Conservation (phyloP, 371 early-diverging fungal species). For the Sporodiniella umbellata region DNA sequence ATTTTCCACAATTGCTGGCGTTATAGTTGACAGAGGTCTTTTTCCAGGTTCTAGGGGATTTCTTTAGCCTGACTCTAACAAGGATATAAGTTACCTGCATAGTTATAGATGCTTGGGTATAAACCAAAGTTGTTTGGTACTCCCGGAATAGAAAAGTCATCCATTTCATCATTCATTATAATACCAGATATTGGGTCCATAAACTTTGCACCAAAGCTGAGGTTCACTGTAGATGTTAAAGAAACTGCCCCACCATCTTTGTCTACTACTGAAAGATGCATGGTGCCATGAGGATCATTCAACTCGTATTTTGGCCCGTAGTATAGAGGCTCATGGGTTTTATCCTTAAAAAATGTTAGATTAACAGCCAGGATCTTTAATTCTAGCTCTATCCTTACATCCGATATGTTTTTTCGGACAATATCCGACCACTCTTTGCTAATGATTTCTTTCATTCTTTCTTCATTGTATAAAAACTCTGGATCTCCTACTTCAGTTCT, state of each 20-base stretch:
- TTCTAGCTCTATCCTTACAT: slow-evolving; percentile 33
- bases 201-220: slow-evolving; percentile 91
- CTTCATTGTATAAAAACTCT: slow-evolving; percentile 49
- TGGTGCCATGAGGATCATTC: slow-evolving; percentile 92
- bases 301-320: slow-evolving; percentile 79
- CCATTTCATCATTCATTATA: slow-evolving; percentile 97
- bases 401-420: slow-evolving; percentile 70
- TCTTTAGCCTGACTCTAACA: too few relatives aligned
- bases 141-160: slow-evolving; percentile 95
- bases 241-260: slow-evolving; percentile 78
- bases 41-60: slow-evolving; percentile 66
- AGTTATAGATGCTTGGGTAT: slow-evolving; percentile 82
- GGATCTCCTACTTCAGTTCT: slow-evolving; percentile 86
- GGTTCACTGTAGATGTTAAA: slow-evolving; percentile 95
- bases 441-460: slow-evolving; percentile 57
- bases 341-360: slow-evolving; percentile 15
- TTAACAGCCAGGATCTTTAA: background rate
- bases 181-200: slow-evolving; percentile 96
- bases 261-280: slow-evolving; percentile 93
- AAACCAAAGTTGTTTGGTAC: slow-evolving; percentile 83
- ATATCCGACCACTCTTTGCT: slow-evolving; percentile 65
- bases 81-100: slow-evolving; percentile 41
- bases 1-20: slow-evolving; percentile 81
- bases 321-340: slow-evolving; percentile 49
- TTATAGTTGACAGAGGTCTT: slow-evolving; percentile 89